Conservation (phyloP, 2,329 filamentous ascomycete genomes). For the Aspergillus ruber region DNA sequence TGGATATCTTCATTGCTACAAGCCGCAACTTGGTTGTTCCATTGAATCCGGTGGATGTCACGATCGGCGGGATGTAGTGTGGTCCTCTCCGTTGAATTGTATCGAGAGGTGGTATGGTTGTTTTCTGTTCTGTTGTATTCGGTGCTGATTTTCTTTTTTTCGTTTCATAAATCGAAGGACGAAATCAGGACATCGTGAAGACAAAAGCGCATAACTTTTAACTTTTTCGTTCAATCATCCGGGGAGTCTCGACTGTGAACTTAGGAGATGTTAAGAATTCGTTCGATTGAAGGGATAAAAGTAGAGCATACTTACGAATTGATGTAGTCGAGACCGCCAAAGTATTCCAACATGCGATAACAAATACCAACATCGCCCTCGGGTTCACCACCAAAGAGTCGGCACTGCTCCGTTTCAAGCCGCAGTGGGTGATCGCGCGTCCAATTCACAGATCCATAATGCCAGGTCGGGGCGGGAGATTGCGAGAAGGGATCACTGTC, state of each 20-base stretch:
- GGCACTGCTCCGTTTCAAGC: conserved; percentile 35
- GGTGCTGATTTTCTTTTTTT: conserved; percentile 9
- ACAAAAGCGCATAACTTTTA: conserved; percentile 1
- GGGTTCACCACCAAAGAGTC: conserved; percentile 41
- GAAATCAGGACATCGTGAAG: conserved; percentile 1
- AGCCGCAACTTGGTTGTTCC: conserved; percentile 31
- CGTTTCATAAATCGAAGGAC: conserved; percentile 5
- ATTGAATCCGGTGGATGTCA: conserved; percentile 23
- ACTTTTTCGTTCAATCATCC: conserved; percentile 19
- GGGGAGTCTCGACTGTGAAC: conserved; percentile 9
- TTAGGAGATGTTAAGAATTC: neutral
- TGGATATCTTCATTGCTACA: conserved; percentile 37
- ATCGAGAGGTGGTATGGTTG: conserved; percentile 1
- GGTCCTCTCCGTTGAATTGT: neutral
- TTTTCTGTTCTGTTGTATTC: conserved; percentile 1
- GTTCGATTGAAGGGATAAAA: neutral
- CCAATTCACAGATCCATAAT: conserved; percentile 36
- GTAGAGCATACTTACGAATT: conserved; percentile 29
- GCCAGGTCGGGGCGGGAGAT: conserved; percentile 35
- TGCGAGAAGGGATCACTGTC: conserved; percentile 19
- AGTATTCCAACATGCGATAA: conserved; percentile 46
- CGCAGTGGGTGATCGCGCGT: conserved; percentile 26
- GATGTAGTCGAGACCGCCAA: conserved; percentile 45
- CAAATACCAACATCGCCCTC: conserved; percentile 40
- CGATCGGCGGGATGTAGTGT: conserved; percentile 6